phyloP scores from a whole-genome alignment of 176 grass and related monocot species.

The Oryza glaberrima region DNA sequence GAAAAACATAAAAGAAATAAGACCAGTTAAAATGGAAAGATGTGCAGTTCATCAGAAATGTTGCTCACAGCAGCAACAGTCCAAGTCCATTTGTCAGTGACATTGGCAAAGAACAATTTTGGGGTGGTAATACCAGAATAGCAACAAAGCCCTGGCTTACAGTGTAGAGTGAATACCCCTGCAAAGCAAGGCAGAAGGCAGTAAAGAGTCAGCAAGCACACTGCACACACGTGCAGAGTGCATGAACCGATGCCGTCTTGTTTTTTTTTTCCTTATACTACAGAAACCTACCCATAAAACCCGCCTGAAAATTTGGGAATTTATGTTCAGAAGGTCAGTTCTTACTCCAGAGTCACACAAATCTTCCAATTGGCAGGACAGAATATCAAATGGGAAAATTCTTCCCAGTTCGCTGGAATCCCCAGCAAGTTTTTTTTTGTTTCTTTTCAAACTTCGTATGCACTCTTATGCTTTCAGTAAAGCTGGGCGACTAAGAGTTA shows the following conservation, averaged over 20 bases:
- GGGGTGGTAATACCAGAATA: not conserved
- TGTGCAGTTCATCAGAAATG: not conserved
- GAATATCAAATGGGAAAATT: not conserved
- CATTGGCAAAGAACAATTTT: slow-evolving; percentile 1
- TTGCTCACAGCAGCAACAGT: slow-evolving; percentile 17
- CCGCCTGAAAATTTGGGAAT: not conserved
- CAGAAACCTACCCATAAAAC: not conserved
- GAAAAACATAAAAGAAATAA: not conserved
- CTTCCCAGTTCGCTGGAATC: too few species aligned
- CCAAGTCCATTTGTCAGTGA: not conserved
- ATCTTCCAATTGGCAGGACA: not conserved
- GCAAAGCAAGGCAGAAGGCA: not conserved
- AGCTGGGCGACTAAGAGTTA: not conserved
- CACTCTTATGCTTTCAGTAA: too few species aligned
- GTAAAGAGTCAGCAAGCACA: slow-evolving; percentile 26
- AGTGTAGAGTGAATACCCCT: not conserved
- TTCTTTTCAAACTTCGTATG: too few species aligned
- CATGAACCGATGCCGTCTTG: slow-evolving; percentile 24
- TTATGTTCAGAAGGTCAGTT: slow-evolving; percentile 2
- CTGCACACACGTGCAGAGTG: slow-evolving; percentile 20
- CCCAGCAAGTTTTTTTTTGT: too few species aligned
- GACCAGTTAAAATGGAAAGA: not conserved
- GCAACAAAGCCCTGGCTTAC: not conserved
- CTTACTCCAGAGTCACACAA: not conserved
- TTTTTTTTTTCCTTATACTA: not conserved